Percentiles rank a stretch among this genome's conserved stretches.
phyloP scores from a whole-genome alignment of 2,329 filamentous ascomycete genomes.

The Aureobasidium pullulans region DNA sequence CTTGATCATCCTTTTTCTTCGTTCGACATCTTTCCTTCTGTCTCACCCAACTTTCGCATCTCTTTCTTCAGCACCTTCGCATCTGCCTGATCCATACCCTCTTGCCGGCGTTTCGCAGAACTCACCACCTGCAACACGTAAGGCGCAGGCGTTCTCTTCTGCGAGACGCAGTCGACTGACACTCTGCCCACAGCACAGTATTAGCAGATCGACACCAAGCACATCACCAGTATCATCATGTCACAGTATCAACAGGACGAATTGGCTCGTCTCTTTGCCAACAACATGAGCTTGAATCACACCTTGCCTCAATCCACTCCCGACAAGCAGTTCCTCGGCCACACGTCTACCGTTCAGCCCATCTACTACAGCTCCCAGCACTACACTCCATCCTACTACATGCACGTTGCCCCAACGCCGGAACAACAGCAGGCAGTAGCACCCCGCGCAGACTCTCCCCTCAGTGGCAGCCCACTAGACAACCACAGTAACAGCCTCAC shows the following conservation, averaged over 20 bases:
- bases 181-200: constrained; percentile 35
- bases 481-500: constrained; percentile 33
- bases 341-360: constrained; percentile 34
- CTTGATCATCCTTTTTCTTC: not conserved
- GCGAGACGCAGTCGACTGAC: constrained; percentile 10
- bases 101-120: constrained; percentile 37
- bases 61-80: not conserved
- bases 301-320: constrained; percentile 20
- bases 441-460: constrained; percentile 12
- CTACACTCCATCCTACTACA: constrained; percentile 73
- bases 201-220: constrained; percentile 24
- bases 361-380: constrained; percentile 59
- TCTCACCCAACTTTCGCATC: constrained; percentile 19
- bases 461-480: constrained; percentile 23
- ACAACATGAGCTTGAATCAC: constrained; percentile 58
- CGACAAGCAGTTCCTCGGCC: constrained; percentile 28
- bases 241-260: constrained; percentile 63
- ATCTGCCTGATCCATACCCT: constrained; percentile 30
- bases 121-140: constrained; percentile 40
- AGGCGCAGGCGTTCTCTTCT: constrained; percentile 21
- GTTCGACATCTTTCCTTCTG: not conserved
- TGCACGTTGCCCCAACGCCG: constrained; percentile 34
- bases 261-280: constrained; percentile 70
- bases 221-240: constrained; percentile 35
- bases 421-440: constrained; percentile 24